phyloP scores from a whole-genome alignment of 257 asterid species.

The Scutellaria minor region DNA sequence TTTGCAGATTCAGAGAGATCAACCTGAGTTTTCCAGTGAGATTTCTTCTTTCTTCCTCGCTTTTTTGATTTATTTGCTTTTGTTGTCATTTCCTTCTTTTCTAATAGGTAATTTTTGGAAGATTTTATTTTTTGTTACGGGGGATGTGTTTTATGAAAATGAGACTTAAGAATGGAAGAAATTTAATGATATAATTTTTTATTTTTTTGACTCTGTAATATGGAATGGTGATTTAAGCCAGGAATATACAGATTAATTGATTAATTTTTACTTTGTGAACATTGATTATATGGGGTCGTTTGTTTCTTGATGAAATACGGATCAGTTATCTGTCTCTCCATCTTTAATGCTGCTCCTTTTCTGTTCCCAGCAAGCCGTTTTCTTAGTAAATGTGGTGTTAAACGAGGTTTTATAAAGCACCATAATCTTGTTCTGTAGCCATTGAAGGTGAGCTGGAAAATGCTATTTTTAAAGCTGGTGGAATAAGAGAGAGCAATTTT shows the following conservation, averaged over 20 bases:
- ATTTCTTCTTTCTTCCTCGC: conserved; percentile 4
- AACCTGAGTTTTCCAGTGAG: conserved; percentile 69
- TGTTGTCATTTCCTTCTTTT: background rate
- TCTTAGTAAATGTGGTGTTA: conserved; percentile 9
- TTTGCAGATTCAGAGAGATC: conserved; percentile 86
- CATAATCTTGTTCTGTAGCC: conserved; percentile 55
- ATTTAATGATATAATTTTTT: background rate
- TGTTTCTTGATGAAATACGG: background rate
- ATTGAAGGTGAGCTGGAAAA: conserved; percentile 92
- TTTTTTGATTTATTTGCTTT: background rate
- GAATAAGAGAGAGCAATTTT: conserved; percentile 84
- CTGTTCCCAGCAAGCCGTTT: background rate
- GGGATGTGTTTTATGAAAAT: background rate
- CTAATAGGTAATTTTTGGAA: background rate
- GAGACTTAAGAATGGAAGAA: conserved; percentile 2
- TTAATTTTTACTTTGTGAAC: background rate
- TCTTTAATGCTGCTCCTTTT: background rate
- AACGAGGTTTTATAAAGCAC: conserved; percentile 40
- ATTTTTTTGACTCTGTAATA: conserved; percentile 19
- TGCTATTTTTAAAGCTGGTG: conserved; percentile 87
- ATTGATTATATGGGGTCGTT: conserved; percentile 1
- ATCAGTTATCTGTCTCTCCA: background rate
- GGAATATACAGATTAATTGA: background rate
- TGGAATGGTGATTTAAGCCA: conserved; percentile 2
- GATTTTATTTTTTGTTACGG: background rate